phyloP scores from a whole-genome alignment of 1,284 basidiomycete genomes.

The Ceratobasidium sp. region DNA sequence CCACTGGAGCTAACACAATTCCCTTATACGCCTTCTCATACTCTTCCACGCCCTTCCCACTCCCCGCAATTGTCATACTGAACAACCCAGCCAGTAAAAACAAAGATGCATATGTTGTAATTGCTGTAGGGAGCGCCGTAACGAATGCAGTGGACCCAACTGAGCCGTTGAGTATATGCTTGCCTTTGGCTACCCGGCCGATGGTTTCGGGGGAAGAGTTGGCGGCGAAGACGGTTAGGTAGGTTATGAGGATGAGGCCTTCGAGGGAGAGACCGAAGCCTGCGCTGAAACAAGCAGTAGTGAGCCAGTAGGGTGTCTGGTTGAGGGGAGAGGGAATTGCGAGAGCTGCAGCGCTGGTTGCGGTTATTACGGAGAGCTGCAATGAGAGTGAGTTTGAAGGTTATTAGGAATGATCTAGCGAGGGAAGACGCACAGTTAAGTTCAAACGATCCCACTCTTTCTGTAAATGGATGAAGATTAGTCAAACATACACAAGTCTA shows the following conservation, averaged over 20 bases:
- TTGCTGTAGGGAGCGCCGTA: background rate
- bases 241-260: slow-evolving; percentile 20
- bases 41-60: background rate
- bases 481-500: background rate
- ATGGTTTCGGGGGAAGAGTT: background rate
- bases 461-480: background rate
- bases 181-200: background rate
- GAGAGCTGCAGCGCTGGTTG: slow-evolving; percentile 11
- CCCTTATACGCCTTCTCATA: background rate
- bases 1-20: background rate
- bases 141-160: background rate
- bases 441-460: slow-evolving; percentile 29
- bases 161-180: background rate
- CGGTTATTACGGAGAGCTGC: slow-evolving; percentile 20
- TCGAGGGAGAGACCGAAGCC: slow-evolving; percentile 24
- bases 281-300: slow-evolving; percentile 11
- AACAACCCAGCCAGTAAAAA: slow-evolving; percentile 17
- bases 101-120: slow-evolving; percentile 13
- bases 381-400: background rate
- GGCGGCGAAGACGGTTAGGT: slow-evolving; percentile 17
- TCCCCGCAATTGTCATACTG: background rate
- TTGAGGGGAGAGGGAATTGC: slow-evolving; percentile 17
- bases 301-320: slow-evolving; percentile 2
- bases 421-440: background rate
- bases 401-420: background rate